Percentiles rank a stretch among this genome's conserved stretches.
Evolutionary conservation across 306 rosid species (phyloP).

Genomic region (Cucurbita moschata): DNA sequence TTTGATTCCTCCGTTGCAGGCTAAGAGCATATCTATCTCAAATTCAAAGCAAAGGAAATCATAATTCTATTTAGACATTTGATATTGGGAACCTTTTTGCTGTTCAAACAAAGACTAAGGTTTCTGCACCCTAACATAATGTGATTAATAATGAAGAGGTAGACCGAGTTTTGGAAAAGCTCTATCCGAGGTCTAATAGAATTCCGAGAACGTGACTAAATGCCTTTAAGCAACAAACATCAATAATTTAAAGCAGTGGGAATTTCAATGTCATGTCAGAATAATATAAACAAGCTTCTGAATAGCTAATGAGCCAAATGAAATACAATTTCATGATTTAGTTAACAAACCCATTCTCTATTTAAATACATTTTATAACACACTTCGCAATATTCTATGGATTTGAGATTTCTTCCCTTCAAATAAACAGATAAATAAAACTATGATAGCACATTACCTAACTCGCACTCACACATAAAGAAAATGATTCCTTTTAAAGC

Average conservation of each 20-base stretch:
- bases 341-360: not conserved
- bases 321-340: not conserved
- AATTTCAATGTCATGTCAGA: conserved; percentile 3
- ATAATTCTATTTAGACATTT: not conserved
- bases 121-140: not conserved
- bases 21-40: not conserved
- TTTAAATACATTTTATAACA: not conserved
- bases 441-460: not conserved
- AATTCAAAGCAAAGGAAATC: not conserved
- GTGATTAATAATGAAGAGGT: not conserved
- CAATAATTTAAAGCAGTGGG: not conserved
- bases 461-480: not conserved
- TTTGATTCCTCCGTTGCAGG: not conserved
- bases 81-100: not conserved
- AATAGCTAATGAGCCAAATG: not conserved
- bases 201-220: conserved; percentile 5
- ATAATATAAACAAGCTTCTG: not conserved
- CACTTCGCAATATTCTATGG: not conserved
- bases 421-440: too few relatives aligned
- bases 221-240: not conserved
- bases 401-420: too few relatives aligned
- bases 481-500: not conserved
- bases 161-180: not conserved
- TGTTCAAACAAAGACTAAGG: not conserved
- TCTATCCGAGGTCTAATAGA: not conserved